phyloP scores from a whole-genome alignment of 805 yeast genomes.

The Myxozyma neotropica region DNA sequence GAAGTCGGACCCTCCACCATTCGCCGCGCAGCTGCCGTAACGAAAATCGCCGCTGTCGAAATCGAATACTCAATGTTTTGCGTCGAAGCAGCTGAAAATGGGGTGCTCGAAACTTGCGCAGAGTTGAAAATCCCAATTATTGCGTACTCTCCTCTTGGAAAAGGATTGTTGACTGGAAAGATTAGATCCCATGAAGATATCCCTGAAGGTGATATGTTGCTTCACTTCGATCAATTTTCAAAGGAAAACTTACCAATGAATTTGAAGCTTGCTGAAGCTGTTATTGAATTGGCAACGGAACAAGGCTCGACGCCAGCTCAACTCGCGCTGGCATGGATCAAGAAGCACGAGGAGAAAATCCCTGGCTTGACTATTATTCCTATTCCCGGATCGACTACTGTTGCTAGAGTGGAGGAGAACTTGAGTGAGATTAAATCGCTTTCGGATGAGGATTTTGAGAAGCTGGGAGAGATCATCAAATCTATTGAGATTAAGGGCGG shows the following conservation, averaged over 20 bases:
- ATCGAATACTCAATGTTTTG: conserved; percentile 74
- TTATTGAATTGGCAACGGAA: conserved; percentile 53
- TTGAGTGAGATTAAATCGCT: conserved; percentile 48
- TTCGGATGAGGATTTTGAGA: conserved; percentile 58
- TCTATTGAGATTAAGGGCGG: conserved; percentile 55
- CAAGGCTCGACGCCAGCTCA: conserved; percentile 61
- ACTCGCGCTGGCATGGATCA: conserved; percentile 67
- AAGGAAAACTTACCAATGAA: conserved; percentile 61
- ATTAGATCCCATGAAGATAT: conserved; percentile 52
- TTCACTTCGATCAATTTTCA: conserved; percentile 56
- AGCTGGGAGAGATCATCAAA: conserved; percentile 52
- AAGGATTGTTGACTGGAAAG: conserved; percentile 73
- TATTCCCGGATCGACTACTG: conserved; percentile 74
- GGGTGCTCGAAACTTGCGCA: conserved; percentile 61
- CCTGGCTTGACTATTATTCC: conserved; percentile 64
- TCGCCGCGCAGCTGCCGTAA: conserved; percentile 55
- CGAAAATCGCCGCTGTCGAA: conserved; percentile 69
- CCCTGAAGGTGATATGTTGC: conserved; percentile 60
- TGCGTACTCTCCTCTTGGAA: conserved; percentile 82
- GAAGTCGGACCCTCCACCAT: conserved; percentile 71
- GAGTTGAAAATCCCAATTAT: conserved; percentile 66
- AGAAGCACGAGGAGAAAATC: conserved; percentile 45
- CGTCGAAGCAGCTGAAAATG: conserved; percentile 61
- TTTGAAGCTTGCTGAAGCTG: conserved; percentile 49
- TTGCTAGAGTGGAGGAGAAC: conserved; percentile 63